phyloP scores from a whole-genome alignment of 768 basidiomycete species.

The Ramaria rubella region DNA sequence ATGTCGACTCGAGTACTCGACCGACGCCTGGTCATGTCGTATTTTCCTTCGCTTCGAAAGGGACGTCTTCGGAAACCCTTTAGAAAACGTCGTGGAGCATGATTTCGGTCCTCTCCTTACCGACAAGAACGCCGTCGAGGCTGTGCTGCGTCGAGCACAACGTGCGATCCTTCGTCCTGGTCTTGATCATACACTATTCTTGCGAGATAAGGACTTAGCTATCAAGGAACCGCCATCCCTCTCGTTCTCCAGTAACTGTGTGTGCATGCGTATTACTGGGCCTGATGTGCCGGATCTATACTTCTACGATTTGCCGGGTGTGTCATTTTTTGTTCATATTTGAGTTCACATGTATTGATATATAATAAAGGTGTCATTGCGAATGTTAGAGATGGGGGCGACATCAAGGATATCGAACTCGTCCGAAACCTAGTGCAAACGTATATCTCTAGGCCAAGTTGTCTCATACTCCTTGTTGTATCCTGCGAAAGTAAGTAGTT shows the following conservation, averaged over 20 bases:
- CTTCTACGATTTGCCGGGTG: slow-evolving; percentile 58
- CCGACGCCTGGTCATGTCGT: slow-evolving; percentile 24
- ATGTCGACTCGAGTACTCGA: slow-evolving; percentile 24
- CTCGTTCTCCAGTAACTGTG: slow-evolving; percentile 37
- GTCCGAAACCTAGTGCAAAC: slow-evolving; percentile 42
- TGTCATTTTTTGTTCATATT: not conserved
- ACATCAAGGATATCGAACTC: slow-evolving; percentile 50
- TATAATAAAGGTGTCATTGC: slow-evolving; percentile 47
- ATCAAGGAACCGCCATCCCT: not conserved
- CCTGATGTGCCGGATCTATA: slow-evolving; percentile 52
- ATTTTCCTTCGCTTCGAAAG: slow-evolving; percentile 38
- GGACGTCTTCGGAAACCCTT: slow-evolving; percentile 26
- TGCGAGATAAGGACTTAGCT: slow-evolving; percentile 9
- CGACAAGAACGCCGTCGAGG: slow-evolving; percentile 40
- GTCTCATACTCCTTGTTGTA: slow-evolving; percentile 48
- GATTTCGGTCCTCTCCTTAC: slow-evolving; percentile 39
- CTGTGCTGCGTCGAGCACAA: slow-evolving; percentile 53
- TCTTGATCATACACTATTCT: slow-evolving; percentile 10
- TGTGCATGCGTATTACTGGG: slow-evolving; percentile 19
- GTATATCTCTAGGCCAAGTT: slow-evolving; percentile 42
- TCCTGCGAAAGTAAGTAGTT: slow-evolving; percentile 33
- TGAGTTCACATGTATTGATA: slow-evolving; percentile 28
- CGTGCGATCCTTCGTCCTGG: slow-evolving; percentile 41
- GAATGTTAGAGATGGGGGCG: slow-evolving; percentile 43
- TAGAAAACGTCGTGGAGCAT: slow-evolving; percentile 21